These are phyloP conservation scores for Saccharomyces hybrid DNA, from an alignment of 1,139 yeast species.

Conservation along the genomic window DNA sequence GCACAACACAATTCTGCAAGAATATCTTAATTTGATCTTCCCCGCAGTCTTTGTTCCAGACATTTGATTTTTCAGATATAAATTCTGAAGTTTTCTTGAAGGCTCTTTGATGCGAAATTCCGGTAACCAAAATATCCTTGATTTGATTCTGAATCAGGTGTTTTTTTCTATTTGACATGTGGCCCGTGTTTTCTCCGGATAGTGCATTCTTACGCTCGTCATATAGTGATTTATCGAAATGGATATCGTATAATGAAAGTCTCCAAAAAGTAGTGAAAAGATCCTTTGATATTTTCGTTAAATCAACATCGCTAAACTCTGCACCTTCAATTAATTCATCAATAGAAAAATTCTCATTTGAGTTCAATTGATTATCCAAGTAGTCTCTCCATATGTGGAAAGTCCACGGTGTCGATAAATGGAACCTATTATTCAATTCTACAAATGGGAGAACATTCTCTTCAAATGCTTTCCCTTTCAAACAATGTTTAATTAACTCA, in stretches of 20 bases:
- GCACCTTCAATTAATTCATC: slow-evolving; percentile 15
- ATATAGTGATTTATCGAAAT: slow-evolving; percentile 48
- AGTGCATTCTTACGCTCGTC: slow-evolving; percentile 40
- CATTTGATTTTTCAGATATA: slow-evolving; percentile 30
- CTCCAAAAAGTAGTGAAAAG: slow-evolving; percentile 68
- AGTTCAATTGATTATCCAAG: slow-evolving; percentile 14
- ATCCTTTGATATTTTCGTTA: slow-evolving; percentile 37
- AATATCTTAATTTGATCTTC: slow-evolving; percentile 34
- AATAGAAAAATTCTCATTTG: slow-evolving; percentile 21
- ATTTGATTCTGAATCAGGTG: slow-evolving; percentile 17
- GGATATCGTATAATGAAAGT: slow-evolving; percentile 65
- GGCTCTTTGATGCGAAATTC: slow-evolving; percentile 29
- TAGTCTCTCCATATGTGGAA: slow-evolving; percentile 70
- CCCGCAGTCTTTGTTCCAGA: slow-evolving; percentile 15
- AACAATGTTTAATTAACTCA: slow-evolving; percentile 50
- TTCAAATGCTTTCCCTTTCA: slow-evolving; percentile 35
- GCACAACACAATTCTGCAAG: slow-evolving; percentile 61
- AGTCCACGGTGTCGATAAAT: slow-evolving; percentile 59
- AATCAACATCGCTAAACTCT: slow-evolving; percentile 30
- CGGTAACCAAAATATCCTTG: slow-evolving; percentile 28
- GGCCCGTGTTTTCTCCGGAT: slow-evolving; percentile 29
- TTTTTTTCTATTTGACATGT: slow-evolving; percentile 15
- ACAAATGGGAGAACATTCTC: slow-evolving; percentile 39
- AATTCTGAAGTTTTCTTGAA: slow-evolving; percentile 29
- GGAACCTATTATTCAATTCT: slow-evolving; percentile 42